Base-by-base conservation (phyloP, 2,329 filamentous ascomycete genomes). In the Penicillium janthinellum region DNA sequence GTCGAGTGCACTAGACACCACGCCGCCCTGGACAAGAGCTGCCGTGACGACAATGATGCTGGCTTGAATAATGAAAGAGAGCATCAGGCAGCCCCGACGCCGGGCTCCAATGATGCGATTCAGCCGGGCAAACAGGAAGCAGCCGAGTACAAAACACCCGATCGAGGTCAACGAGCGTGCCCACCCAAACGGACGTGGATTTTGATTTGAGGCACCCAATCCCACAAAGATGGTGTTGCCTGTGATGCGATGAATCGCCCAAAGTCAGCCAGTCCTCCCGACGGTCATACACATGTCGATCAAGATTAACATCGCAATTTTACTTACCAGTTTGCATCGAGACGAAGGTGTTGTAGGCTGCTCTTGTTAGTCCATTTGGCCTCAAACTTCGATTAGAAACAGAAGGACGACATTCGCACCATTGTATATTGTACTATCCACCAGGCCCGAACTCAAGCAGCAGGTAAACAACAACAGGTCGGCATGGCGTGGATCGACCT, bases 191-290 rank as follows among this genome's bases (percentile, higher is more conserved):
- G 75, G 74, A 42, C 65, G 74, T 37, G 70, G 72, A 53, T 78
- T 78, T 51, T 78, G 77, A 28, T 74, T 71, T 0, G 77, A 77
- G 0, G 76, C 73, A 4, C 77, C 77, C 14, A 79, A 69, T 11
- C 76, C 77, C n/a, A 79, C 68, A 62, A 79, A 79, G 48, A 79
- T 77, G 17, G 77, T 79, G 54, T 79, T 79, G 56, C 77, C 77
- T 73, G 42, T 12, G 28, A 3, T 1, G 7, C 44, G 12, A 5
- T n/a, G n/a, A 20, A 22, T 34, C 15, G 28, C n/a, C 7, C 3
- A 25, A 15, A 10, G 37, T 64, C 39, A 60, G 38, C 12, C 12
- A 42, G 3, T 49, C 12, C 20, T 14, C 41, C 14, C 20, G 22
- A 38, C 11, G 12, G 3, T 25, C 2, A 48, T 17, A 22, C 35